These are phyloP conservation scores for Boeremia exigua DNA, from an alignment of 2,329 filamentous ascomycete genomes.

Conservation along the genomic window DNA sequence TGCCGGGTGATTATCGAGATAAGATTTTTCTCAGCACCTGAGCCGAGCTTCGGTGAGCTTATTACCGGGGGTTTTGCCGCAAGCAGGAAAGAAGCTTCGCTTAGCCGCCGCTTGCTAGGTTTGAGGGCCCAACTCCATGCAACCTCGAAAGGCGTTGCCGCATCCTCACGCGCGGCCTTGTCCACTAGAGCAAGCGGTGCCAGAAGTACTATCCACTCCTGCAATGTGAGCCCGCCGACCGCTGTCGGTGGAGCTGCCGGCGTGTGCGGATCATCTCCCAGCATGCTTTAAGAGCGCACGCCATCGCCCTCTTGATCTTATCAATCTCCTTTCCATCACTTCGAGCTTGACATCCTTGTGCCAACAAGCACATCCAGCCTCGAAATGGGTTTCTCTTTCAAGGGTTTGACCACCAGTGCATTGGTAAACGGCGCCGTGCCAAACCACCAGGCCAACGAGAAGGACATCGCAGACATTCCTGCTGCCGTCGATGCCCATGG, in stretches of 20 bases:
- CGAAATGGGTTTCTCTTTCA: constrained; percentile 43
- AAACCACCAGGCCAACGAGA: constrained; percentile 24
- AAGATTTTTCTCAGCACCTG: constrained; percentile 26
- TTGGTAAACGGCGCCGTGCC: constrained; percentile 28
- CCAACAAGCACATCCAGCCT: not conserved
- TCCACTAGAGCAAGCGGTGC: constrained; percentile 18
- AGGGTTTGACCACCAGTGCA: constrained; percentile 36
- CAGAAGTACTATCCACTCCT: constrained; percentile 15
- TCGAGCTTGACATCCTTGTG: constrained; percentile 6
- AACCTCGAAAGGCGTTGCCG: constrained; percentile 15
- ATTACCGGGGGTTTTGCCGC: constrained; percentile 22
- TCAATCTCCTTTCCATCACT: constrained; percentile 29
- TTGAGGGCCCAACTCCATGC: constrained; percentile 3
- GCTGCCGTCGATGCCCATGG: constrained; percentile 36
- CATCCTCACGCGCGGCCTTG: constrained; percentile 20
- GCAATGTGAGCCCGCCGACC: constrained; percentile 21
- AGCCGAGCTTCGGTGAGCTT: constrained; percentile 32
- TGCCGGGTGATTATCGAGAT: constrained; percentile 34
- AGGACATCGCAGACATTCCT: constrained; percentile 37
- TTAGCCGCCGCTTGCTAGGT: constrained; percentile 20
- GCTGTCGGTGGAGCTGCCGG: constrained; percentile 14
- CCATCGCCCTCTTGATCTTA: constrained; percentile 29
- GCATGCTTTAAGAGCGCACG: constrained; percentile 29
- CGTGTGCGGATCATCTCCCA: constrained; percentile 16
- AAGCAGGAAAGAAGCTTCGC: constrained; percentile 16